Conservation (phyloP, 2,329 filamentous ascomycete species). For the Lecanicillium sp. region DNA sequence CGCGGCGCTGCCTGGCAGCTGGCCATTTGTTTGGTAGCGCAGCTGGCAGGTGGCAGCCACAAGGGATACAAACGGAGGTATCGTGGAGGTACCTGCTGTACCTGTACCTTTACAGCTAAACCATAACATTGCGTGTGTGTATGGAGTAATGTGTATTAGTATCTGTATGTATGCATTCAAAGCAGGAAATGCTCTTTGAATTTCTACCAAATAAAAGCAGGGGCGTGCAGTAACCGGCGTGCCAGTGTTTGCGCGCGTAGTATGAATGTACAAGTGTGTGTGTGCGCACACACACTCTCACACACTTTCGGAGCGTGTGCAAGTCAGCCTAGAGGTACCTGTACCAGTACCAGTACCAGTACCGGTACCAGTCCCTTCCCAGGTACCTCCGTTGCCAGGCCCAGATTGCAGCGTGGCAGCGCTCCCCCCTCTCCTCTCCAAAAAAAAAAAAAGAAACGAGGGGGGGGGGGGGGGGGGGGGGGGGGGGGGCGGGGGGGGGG, state of each 20-base stretch:
- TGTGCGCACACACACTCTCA: neutral
- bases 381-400: slow-evolving; percentile 7
- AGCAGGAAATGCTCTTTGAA: too few species aligned
- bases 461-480: too few species aligned
- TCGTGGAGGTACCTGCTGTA: neutral
- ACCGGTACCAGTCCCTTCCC: slow-evolving; percentile 4
- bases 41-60: neutral
- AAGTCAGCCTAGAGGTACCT: neutral
- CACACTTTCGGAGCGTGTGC: neutral
- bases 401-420: slow-evolving; percentile 12
- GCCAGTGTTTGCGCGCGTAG: neutral
- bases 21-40: neutral
- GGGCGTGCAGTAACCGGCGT: too few species aligned
- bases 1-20: too few species aligned
- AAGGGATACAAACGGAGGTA: neutral
- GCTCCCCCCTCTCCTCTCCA: too few species aligned
- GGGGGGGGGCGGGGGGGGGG: too few species aligned
- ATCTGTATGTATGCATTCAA: too few species aligned
- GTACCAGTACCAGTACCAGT: slow-evolving; percentile 4
- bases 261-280: slow-evolving; percentile 3
- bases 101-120: neutral
- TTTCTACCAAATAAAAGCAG: neutral
- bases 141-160: too few species aligned
- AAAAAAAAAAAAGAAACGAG: too few species aligned
- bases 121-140: neutral